These are phyloP conservation scores for Aspergillus sp. DNA, from an alignment of 2,329 filamentous ascomycete genomes.

Conservation along the genomic window DNA sequence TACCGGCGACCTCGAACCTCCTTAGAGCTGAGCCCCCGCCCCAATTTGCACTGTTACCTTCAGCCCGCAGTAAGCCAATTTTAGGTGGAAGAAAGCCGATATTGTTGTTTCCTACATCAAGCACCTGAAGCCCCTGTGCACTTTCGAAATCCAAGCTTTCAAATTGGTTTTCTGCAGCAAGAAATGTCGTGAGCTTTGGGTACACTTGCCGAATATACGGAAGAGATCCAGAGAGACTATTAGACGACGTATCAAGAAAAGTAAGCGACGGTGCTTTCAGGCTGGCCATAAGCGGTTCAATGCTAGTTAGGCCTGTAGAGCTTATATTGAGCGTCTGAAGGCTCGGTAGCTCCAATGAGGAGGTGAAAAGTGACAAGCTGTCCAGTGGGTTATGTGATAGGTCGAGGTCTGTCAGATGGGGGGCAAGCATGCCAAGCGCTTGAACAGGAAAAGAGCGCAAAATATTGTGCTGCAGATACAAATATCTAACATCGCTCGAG, in stretches of 20 bases:
- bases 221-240: slow-evolving; percentile 69
- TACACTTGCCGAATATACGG: slow-evolving; percentile 67
- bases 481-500: slow-evolving; percentile 50
- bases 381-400: slow-evolving; percentile 73
- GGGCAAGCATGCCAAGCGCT: slow-evolving; percentile 69
- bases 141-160: slow-evolving; percentile 69
- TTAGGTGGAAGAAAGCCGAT: slow-evolving; percentile 78
- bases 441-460: slow-evolving; percentile 67
- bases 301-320: slow-evolving; percentile 69
- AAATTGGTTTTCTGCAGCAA: slow-evolving; percentile 78
- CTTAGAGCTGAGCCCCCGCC: slow-evolving; percentile 54
- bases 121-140: slow-evolving; percentile 70
- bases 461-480: slow-evolving; percentile 76
- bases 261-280: slow-evolving; percentile 74
- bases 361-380: slow-evolving; percentile 64
- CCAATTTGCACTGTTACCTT: slow-evolving; percentile 37
- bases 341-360: slow-evolving; percentile 67
- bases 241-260: slow-evolving; percentile 78
- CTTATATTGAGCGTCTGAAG: slow-evolving; percentile 76
- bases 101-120: slow-evolving; percentile 83
- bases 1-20: slow-evolving; percentile 76
- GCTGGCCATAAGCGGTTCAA: slow-evolving; percentile 64
- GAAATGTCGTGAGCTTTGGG: slow-evolving; percentile 67
- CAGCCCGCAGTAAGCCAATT: slow-evolving; percentile 72
- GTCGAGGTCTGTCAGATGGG: slow-evolving; percentile 69